Percentiles rank a stretch among this genome's conserved stretches.
phyloP scores from a whole-genome alignment of 2,329 filamentous ascomycete genomes.

The Pestalotiopsis sp. region DNA sequence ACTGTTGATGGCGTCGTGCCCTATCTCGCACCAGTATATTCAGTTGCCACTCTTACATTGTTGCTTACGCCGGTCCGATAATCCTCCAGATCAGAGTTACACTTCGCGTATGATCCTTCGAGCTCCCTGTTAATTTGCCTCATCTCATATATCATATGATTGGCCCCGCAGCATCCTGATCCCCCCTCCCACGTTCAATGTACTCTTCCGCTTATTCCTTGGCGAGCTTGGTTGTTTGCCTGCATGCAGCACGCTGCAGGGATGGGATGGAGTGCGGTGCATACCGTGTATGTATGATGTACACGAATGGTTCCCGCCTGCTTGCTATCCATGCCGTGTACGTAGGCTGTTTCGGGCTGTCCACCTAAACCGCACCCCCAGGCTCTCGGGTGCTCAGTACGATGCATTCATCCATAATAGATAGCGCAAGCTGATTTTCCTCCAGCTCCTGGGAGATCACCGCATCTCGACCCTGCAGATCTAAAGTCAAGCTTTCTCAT shows the following conservation, averaged over 20 bases:
- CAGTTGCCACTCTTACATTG: background rate
- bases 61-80: background rate
- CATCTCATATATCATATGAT: background rate
- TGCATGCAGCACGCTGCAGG: background rate
- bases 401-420: background rate
- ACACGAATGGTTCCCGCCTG: background rate
- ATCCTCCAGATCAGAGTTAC: background rate
- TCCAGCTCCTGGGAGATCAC: background rate
- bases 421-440: background rate
- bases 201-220: background rate
- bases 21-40: background rate
- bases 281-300: background rate
- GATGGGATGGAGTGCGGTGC: background rate
- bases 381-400: background rate
- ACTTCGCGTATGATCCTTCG: background rate
- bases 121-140: background rate
- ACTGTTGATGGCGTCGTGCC: background rate
- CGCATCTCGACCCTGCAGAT: background rate
- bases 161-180: background rate
- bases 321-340: background rate
- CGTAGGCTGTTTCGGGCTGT: background rate
- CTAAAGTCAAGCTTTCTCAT: background rate
- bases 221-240: background rate
- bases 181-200: background rate
- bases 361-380: background rate